A percentile compares a stretch with the other conserved stretches of the same genome.
phyloP scores from a whole-genome alignment of 1,284 basidiomycete genomes.

The Naganishia albida region DNA sequence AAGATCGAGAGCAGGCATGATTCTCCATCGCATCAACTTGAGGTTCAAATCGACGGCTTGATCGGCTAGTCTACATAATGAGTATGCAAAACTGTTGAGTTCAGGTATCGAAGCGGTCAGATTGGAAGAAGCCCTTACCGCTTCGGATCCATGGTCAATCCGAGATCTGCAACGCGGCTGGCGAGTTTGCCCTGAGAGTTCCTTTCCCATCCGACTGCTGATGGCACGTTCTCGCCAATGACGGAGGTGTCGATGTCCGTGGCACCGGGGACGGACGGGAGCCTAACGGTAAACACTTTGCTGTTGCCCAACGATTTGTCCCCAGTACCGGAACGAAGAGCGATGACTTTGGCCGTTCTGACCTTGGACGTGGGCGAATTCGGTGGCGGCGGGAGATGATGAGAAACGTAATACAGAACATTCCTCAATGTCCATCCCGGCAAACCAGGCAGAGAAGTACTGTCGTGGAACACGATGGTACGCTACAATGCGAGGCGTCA shows the following conservation, averaged over 20 bases:
- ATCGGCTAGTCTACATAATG: slow-evolving; percentile 83
- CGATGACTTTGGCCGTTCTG: slow-evolving; percentile 65
- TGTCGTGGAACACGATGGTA: slow-evolving; percentile 78
- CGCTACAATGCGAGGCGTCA: slow-evolving; percentile 55
- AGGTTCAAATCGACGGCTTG: slow-evolving; percentile 96
- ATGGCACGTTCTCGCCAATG: slow-evolving; percentile 54
- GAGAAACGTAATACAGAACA: slow-evolving; percentile 75
- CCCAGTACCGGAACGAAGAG: slow-evolving; percentile 62
- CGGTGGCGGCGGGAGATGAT: slow-evolving; percentile 35
- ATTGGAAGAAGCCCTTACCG: slow-evolving; percentile 49
- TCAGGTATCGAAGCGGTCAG: neutral
- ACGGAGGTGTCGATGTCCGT: neutral
- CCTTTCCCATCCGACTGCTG: slow-evolving; percentile 89
- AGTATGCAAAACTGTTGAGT: neutral
- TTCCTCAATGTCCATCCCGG: slow-evolving; percentile 96
- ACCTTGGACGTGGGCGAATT: slow-evolving; percentile 52
- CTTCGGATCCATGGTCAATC: slow-evolving; percentile 91
- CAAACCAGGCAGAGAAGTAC: slow-evolving; percentile 72
- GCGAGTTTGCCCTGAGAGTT: slow-evolving; percentile 80
- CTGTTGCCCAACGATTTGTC: slow-evolving; percentile 35
- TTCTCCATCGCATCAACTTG: slow-evolving; percentile 97
- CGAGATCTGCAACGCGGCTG: slow-evolving; percentile 85
- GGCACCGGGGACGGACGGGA: slow-evolving; percentile 6
- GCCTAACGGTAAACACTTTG: slow-evolving; percentile 27
- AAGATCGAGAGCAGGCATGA: slow-evolving; percentile 83